Conservation (phyloP, 345 rosid genomes). For the Boechera stricta region DNA sequence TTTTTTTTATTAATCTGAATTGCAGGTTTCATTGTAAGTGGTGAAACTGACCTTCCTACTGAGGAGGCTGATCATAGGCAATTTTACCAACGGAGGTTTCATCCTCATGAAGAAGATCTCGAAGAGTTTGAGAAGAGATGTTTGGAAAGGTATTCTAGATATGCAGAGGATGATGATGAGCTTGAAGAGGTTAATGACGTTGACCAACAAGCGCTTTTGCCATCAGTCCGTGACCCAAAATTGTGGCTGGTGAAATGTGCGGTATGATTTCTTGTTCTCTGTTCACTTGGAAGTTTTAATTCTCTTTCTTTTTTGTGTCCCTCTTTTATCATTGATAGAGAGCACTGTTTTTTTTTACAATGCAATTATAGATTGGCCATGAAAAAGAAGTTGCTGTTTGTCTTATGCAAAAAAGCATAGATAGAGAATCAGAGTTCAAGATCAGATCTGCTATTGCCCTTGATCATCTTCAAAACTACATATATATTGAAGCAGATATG, state of each 20-base stretch:
- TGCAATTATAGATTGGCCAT: constrained; percentile 68
- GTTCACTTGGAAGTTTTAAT: background rate
- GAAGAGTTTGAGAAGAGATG: constrained; percentile 66
- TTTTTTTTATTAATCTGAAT: too few species aligned
- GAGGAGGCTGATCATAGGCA: constrained; percentile 63
- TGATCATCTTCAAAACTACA: constrained; percentile 80
- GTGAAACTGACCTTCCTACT: constrained; percentile 69
- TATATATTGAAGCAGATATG: constrained; percentile 83
- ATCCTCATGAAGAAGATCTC: constrained; percentile 69
- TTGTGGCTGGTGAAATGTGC: constrained; percentile 53
- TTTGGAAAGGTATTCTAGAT: constrained; percentile 64
- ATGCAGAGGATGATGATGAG: constrained; percentile 53
- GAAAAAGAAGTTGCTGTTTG: constrained; percentile 89
- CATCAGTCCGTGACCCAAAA: constrained; percentile 86
- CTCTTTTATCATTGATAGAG: background rate
- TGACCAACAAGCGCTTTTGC: constrained; percentile 92
- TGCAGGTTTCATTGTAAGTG: constrained; percentile 73
- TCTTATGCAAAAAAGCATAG: constrained; percentile 83
- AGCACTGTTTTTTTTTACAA: background rate
- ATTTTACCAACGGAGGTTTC: constrained; percentile 62
- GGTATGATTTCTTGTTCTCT: constrained; percentile 22
- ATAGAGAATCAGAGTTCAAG: constrained; percentile 78
- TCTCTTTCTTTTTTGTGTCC: background rate
- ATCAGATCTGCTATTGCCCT: constrained; percentile 82
- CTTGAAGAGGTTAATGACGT: constrained; percentile 77